Evolutionary conservation across 2,329 filamentous ascomycete species (phyloP).

Genomic region (Exophiala alcalophila): DNA sequence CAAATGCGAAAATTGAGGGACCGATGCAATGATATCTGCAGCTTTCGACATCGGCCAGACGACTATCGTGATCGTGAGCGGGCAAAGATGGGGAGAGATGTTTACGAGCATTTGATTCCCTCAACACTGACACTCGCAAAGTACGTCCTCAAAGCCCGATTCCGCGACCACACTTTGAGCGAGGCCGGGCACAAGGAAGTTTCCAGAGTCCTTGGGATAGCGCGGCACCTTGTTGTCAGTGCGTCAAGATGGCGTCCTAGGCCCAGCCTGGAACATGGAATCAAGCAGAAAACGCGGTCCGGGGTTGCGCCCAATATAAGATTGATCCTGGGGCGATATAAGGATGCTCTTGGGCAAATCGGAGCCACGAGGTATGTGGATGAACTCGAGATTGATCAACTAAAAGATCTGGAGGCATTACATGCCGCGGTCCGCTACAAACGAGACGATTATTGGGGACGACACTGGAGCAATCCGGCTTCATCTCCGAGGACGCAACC

Average conservation of each 20-base stretch:
- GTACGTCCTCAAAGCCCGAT: constrained; percentile 17
- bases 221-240: constrained; percentile 2
- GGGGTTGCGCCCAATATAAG: constrained; percentile 15
- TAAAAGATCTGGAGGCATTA: constrained; percentile 3
- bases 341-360: neutral
- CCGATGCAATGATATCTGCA: constrained; percentile 11
- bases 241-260: constrained; percentile 17
- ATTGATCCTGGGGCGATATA: constrained; percentile 8
- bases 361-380: constrained; percentile 1
- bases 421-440: neutral
- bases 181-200: constrained; percentile 13
- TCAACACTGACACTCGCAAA: constrained; percentile 17
- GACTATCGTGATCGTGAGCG: constrained; percentile 5
- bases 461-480: neutral
- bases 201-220: constrained; percentile 13
- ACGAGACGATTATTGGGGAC: constrained; percentile 2
- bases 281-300: constrained; percentile 20
- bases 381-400: constrained; percentile 7
- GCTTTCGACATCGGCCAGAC: neutral
- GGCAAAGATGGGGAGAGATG: constrained; percentile 16
- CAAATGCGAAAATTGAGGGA: constrained; percentile 1
- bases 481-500: neutral
- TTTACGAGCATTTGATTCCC: constrained; percentile 26
- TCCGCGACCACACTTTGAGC: constrained; percentile 8
- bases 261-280: constrained; percentile 12